Conservation (phyloP, 2,329 filamentous ascomycete genomes). For the Aspergillus calidoustus region DNA sequence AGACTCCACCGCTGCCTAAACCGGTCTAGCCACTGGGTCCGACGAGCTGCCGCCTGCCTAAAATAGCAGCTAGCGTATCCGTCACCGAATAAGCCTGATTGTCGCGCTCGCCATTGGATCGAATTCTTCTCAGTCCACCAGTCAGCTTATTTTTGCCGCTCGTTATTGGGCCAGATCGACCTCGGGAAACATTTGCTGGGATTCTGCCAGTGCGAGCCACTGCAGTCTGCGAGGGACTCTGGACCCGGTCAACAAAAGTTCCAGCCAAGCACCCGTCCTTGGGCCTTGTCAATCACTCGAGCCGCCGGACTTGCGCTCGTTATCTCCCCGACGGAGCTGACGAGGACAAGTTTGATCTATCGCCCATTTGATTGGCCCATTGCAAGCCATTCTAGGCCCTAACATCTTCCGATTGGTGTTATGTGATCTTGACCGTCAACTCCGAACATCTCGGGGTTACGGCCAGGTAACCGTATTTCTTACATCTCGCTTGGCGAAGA, state of each 20-base stretch:
- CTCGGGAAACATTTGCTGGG: slow-evolving; percentile 10
- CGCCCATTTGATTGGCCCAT: slow-evolving; percentile 17
- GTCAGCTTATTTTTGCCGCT: slow-evolving; percentile 26
- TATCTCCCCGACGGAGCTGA: slow-evolving; percentile 27
- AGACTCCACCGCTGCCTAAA: slow-evolving; percentile 34
- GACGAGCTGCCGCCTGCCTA: slow-evolving; percentile 29
- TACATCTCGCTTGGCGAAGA: background rate
- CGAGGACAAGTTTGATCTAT: slow-evolving; percentile 24
- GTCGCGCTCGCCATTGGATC: slow-evolving; percentile 28
- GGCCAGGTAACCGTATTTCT: background rate
- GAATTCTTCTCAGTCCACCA: background rate
- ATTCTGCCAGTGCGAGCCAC: slow-evolving; percentile 4
- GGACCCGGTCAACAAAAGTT: background rate
- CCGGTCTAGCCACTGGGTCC: slow-evolving; percentile 30
- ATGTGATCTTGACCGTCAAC: background rate
- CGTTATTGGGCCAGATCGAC: slow-evolving; percentile 21
- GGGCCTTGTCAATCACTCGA: background rate
- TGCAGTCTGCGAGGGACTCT: background rate
- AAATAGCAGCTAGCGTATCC: slow-evolving; percentile 23
- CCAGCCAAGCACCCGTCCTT: background rate
- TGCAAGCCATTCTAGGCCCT: slow-evolving; percentile 4
- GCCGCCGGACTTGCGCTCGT: slow-evolving; percentile 18
- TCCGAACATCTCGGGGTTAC: background rate
- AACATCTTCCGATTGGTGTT: slow-evolving; percentile 14
- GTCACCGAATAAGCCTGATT: slow-evolving; percentile 35